phyloP scores from a whole-genome alignment of 768 basidiomycete species.

The Pisolithus tinctorius region DNA sequence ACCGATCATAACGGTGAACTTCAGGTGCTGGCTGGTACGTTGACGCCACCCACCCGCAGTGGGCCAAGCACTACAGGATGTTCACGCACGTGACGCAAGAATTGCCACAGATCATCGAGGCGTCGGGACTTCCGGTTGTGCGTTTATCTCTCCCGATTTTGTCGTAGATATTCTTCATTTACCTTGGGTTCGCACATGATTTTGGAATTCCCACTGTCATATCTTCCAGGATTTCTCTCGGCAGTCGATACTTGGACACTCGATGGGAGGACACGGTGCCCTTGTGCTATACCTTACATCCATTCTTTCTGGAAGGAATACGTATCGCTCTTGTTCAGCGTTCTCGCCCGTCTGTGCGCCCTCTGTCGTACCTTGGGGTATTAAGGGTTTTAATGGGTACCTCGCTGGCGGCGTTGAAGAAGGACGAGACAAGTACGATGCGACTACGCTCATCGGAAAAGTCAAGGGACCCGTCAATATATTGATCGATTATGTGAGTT shows the following conservation, averaged over 20 bases:
- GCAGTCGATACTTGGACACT: conserved; percentile 91
- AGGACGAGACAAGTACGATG: conserved; percentile 70
- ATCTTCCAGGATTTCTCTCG: conserved; percentile 63
- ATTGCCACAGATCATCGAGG: conserved; percentile 72
- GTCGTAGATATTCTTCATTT: not conserved
- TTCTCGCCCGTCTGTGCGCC: conserved; percentile 88
- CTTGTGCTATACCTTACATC: conserved; percentile 84
- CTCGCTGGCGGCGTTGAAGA: conserved; percentile 71
- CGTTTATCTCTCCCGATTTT: conserved; percentile 20
- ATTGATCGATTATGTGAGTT: conserved; percentile 77
- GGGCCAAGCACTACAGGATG: conserved; percentile 81
- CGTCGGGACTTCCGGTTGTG: conserved; percentile 73
- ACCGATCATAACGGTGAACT: not conserved
- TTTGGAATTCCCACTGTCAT: not conserved
- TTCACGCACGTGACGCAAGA: conserved; percentile 77
- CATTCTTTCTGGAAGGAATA: conserved; percentile 40
- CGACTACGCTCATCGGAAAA: conserved; percentile 71
- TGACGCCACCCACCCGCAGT: conserved; percentile 76
- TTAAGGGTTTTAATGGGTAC: conserved; percentile 87
- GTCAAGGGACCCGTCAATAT: conserved; percentile 63
- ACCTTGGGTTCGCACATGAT: not conserved
- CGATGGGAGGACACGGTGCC: conserved; percentile 97
- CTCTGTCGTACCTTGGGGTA: conserved; percentile 81
- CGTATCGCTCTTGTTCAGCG: conserved; percentile 83
- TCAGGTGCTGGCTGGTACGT: conserved; percentile 89